Evolutionary conservation across 352 stramenopile genomes (phyloP).

Genomic region (Pythium volutum): DNA sequence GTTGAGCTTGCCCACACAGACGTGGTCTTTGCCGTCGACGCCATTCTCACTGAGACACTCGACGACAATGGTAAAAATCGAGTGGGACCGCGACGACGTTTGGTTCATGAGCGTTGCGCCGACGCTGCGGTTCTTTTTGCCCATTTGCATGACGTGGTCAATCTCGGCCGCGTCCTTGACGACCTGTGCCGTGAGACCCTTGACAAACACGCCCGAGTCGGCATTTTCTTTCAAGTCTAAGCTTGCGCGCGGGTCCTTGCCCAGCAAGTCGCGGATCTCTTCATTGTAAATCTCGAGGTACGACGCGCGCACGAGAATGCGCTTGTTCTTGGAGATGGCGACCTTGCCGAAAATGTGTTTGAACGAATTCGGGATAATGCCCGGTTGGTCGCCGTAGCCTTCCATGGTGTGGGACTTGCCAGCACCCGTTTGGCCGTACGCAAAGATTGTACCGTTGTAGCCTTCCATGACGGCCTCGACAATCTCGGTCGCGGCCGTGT

Average conservation of each 20-base stretch:
- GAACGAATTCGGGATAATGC: conserved; percentile 90
- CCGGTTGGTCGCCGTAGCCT: conserved; percentile 71
- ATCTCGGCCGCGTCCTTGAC: conserved; percentile 91
- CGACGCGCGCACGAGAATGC: conserved; percentile 94
- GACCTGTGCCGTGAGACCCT: conserved; percentile 82
- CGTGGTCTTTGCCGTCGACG: conserved; percentile 86
- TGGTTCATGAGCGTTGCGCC: conserved; percentile 98
- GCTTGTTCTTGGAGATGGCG: conserved; percentile 88
- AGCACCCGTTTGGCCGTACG: conserved; percentile 89
- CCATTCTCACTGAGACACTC: conserved; percentile 82
- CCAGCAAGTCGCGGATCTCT: conserved; percentile 95
- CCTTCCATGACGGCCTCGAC: conserved; percentile 90
- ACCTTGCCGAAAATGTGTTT: conserved; percentile 90
- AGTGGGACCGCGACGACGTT: conserved; percentile 95
- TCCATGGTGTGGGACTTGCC: conserved; percentile 90
- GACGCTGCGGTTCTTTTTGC: conserved; percentile 94
- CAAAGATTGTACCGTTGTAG: conserved; percentile 92
- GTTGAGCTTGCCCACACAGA: conserved; percentile 95
- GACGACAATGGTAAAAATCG: conserved; percentile 96
- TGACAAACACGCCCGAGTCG: conserved; percentile 89
- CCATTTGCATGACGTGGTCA: conserved; percentile 89
- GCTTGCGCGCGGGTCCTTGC: conserved; percentile 69
- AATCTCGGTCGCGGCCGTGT: conserved; percentile 86
- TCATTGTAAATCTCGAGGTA: conserved; percentile 99
- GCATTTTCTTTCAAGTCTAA: conserved; percentile 91